A percentile compares a stretch with the other conserved stretches of the same genome.
Conservation (phyloP, 345 rosid species). For the Hypericum androsaemum region DNA sequence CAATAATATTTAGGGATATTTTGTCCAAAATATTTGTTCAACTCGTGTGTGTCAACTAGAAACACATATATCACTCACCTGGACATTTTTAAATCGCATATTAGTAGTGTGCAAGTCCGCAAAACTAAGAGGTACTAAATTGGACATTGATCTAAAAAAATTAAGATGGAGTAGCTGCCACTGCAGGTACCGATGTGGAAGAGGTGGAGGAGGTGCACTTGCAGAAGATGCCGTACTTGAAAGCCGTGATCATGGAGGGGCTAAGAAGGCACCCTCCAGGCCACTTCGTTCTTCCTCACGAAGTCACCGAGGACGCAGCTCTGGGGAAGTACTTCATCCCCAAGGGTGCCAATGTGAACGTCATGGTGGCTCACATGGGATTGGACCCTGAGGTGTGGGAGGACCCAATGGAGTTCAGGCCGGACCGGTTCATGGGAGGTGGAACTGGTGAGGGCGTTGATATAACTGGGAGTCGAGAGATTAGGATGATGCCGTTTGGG, state of each 20-base stretch:
- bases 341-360: slow-evolving; percentile 14
- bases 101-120: too few species aligned
- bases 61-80: too few species aligned
- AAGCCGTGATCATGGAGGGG: slow-evolving; percentile 10
- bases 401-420: slow-evolving; percentile 16
- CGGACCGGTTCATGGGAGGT: slow-evolving; percentile 9
- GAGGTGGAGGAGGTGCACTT: slow-evolving; percentile 8
- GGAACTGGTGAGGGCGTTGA: not conserved
- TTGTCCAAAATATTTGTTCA: too few species aligned
- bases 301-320: slow-evolving; percentile 5
- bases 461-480: slow-evolving; percentile 7
- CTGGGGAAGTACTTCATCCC: slow-evolving; percentile 12
- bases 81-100: too few species aligned
- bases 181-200: not conserved
- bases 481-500: slow-evolving; percentile 22
- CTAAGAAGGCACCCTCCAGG: slow-evolving; percentile 11
- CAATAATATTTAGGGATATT: too few species aligned
- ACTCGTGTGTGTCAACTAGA: too few species aligned
- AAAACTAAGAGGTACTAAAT: too few species aligned
- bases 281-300: not conserved
- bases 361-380: slow-evolving; percentile 19
- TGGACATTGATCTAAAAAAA: too few species aligned
- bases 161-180: too few species aligned
- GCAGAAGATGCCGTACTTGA: slow-evolving; percentile 6
- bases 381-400: slow-evolving; percentile 21